phyloP scores from a whole-genome alignment of 176 grass and related monocot genomes.

The Saccharum officinarum region DNA sequence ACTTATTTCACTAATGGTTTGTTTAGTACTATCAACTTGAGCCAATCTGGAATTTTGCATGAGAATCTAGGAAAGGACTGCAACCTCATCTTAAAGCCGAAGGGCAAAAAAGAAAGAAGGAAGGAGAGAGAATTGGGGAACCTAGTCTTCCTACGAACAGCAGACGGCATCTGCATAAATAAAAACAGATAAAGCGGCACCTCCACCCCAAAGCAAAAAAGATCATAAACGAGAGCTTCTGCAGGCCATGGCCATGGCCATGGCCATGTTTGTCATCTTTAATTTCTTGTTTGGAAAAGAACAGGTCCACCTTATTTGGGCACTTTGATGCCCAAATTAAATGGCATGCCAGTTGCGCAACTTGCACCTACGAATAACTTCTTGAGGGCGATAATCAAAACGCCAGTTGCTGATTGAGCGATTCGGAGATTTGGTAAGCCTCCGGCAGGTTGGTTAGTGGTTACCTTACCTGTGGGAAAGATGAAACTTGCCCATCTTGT shows the following conservation, averaged over 20 bases:
- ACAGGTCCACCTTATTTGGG: not conserved
- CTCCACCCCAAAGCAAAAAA: not conserved
- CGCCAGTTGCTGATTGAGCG: not conserved
- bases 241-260: not conserved
- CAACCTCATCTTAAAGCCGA: not conserved
- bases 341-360: not conserved
- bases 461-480: constrained; percentile 57
- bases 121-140: not conserved
- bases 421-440: not conserved
- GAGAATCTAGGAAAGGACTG: not conserved
- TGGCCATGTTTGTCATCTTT: not conserved
- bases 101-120: not conserved
- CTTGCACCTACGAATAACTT: constrained; percentile 7
- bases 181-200: not conserved
- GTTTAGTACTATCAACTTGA: not conserved
- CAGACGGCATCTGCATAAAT: not conserved
- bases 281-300: not conserved
- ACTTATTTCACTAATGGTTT: not conserved
- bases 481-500: constrained; percentile 61
- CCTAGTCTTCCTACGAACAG: not conserved
- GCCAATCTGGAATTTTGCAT: not conserved
- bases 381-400: not conserved
- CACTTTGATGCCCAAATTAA: constrained; percentile 11
- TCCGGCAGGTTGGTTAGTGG: not conserved
- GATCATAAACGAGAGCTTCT: not conserved